Evolutionary conservation across 352 stramenopile genomes (phyloP).

Genomic region (Phytophthora quininea): DNA sequence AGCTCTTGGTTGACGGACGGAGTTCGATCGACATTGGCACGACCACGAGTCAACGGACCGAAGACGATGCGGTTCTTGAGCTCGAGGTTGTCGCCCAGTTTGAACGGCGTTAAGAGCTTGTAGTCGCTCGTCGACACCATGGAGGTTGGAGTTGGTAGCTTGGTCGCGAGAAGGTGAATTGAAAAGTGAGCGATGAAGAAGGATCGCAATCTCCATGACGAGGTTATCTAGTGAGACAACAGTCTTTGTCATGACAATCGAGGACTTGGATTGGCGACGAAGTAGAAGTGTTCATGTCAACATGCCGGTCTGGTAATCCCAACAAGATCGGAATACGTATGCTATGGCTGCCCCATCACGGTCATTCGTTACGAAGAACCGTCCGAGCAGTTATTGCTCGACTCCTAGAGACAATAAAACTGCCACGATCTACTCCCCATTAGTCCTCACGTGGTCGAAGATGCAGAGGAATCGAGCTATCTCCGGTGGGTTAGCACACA

Average conservation of each 20-base stretch:
- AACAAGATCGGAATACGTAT: not conserved
- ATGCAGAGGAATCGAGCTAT: conserved; percentile 35
- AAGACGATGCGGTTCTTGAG: not conserved
- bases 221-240: no score
- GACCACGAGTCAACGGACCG: not conserved
- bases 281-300: not conserved
- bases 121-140: not conserved
- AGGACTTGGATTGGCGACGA: not conserved
- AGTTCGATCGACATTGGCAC: not conserved
- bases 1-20: not conserved
- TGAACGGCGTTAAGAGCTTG: not conserved
- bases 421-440: no score
- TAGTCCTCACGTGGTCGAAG: no score
- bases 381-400: not conserved
- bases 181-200: not conserved
- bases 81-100: not conserved
- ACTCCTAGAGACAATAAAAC: no score
- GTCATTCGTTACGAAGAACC: not conserved
- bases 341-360: not conserved
- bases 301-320: not conserved
- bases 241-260: not conserved
- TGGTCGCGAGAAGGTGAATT: not conserved
- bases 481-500: conserved; percentile 17
- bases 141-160: not conserved
- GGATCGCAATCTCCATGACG: no score